Base-by-base conservation (phyloP, 768 basidiomycete species). In the Roridomyces roridus region DNA sequence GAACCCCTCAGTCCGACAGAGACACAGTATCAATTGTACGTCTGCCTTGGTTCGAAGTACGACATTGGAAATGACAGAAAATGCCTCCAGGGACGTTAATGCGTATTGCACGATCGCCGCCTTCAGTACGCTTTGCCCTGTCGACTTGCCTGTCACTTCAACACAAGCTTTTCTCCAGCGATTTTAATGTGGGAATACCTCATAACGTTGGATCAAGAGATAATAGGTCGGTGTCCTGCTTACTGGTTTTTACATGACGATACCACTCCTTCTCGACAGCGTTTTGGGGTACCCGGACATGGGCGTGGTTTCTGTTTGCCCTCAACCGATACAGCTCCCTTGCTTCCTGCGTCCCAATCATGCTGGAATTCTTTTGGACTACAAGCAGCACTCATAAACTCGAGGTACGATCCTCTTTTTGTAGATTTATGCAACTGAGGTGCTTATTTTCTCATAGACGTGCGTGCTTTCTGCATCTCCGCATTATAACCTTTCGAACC, bases 341-440 rank as follows among this genome's bases (percentile, higher is more conserved):
- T 3, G 39, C 43, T 17, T 51, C 59, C 23, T 65, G 62, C n/a
- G 25, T 62, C 7, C 52, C 64, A 25, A 46, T 55, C 26, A 25
- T 58, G 1, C 12, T 40, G 7, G 39, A 26, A 6, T 31, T 26
- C 31, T 42, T 77, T 46, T 75, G 70, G 71, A 44, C 59, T 12
- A 67, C 70, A 10, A 25, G 51, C 9, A 47, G 46, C 50, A 63
- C 65, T 1, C 41, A 49, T 15, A 74, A 76, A 65, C 43, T 64
- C 26, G 18, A 57, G 50, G 74, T 72, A 47, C 55, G 72, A n/a
- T n/a, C n/a, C n/a, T n/a, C n/a, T n/a, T 64, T 4, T 12, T 21
- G 25, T 34, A 26, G n/a, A n/a, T n/a, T n/a, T n/a, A n/a, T n/a
- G n/a, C n/a, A n/a, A n/a, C n/a, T n/a, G n/a, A n/a, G n/a, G n/a